Conservation (phyloP, 768 basidiomycete genomes). For the Coprinopsis cinerea region DNA sequence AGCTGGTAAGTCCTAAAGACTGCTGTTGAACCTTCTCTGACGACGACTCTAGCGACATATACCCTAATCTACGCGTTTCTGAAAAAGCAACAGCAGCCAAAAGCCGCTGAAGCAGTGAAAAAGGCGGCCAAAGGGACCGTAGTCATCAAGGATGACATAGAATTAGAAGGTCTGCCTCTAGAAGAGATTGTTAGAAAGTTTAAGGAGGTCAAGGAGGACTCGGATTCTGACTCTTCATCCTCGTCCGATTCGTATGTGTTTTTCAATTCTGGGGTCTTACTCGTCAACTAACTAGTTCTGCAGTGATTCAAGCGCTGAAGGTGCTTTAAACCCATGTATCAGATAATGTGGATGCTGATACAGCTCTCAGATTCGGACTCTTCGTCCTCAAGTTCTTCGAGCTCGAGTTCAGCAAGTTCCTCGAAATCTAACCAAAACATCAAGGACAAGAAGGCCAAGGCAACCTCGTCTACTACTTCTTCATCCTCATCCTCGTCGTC, state of each 20-base stretch:
- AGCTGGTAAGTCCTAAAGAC: constrained; percentile 36
- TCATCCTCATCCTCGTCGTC: constrained; percentile 20
- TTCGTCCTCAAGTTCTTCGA: constrained; percentile 4
- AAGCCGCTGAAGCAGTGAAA: constrained; percentile 69
- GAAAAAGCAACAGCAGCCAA: constrained; percentile 53
- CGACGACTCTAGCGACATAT: constrained; percentile 53
- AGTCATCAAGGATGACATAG: constrained; percentile 50
- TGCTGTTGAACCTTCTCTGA: too few relatives aligned
- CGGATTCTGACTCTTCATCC: constrained; percentile 6
- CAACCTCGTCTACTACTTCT: constrained; percentile 17
- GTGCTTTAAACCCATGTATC: background rate
- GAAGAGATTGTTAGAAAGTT: constrained; percentile 64
- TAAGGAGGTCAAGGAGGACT: constrained; percentile 34
- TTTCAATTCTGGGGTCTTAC: constrained; percentile 5
- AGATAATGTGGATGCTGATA: background rate
- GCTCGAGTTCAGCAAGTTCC: constrained; percentile 13
- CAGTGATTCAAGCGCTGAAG: constrained; percentile 12
- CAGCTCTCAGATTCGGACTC: constrained; percentile 16
- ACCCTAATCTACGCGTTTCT: constrained; percentile 73
- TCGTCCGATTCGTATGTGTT: constrained; percentile 17
- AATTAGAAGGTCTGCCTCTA: constrained; percentile 45
- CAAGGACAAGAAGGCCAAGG: constrained; percentile 16
- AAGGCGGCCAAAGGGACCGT: constrained; percentile 64
- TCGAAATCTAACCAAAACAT: constrained; percentile 21
- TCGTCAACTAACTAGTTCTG: background rate